Percentiles rank a stretch among this genome's conserved stretches.
These are phyloP conservation scores for Aspergillus bombycis DNA, from an alignment of 2,329 filamentous ascomycete species.

Conservation along the genomic window DNA sequence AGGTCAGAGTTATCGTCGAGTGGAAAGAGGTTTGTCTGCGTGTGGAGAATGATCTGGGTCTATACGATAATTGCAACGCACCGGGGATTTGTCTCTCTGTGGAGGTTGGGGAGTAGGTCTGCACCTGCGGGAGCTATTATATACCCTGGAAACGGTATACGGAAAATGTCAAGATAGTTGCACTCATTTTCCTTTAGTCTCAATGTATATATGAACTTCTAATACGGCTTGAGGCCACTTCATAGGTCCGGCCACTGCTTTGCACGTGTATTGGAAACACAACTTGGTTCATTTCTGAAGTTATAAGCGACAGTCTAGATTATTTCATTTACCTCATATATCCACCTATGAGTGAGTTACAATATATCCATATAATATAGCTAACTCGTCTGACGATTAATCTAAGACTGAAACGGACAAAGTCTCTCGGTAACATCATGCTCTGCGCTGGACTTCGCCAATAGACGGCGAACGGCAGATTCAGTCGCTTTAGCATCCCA, in stretches of 20 bases:
- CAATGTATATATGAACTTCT: neutral
- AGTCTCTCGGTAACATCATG: neutral
- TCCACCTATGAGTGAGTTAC: neutral
- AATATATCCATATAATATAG: neutral
- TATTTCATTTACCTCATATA: neutral
- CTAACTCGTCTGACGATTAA: neutral
- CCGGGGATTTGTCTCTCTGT: conserved; percentile 2
- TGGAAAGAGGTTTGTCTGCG: conserved; percentile 5
- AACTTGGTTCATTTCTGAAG: neutral
- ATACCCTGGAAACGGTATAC: neutral
- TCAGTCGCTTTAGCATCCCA: conserved; percentile 26
- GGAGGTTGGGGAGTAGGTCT: neutral
- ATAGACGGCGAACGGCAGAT: conserved; percentile 13
- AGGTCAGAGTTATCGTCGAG: neutral
- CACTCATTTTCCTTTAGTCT: neutral
- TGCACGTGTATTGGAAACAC: neutral
- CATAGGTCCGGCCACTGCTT: neutral
- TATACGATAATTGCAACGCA: neutral
- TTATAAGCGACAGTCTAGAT: neutral
- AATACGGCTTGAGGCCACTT: neutral
- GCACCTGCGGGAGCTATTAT: neutral
- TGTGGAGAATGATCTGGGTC: neutral
- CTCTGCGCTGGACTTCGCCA: neutral
- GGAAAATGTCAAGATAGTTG: neutral
- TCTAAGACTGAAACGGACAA: neutral